These are phyloP conservation scores for Coriolopsis trogii DNA, from an alignment of 1,284 basidiomycete species.

Conservation along the genomic window DNA sequence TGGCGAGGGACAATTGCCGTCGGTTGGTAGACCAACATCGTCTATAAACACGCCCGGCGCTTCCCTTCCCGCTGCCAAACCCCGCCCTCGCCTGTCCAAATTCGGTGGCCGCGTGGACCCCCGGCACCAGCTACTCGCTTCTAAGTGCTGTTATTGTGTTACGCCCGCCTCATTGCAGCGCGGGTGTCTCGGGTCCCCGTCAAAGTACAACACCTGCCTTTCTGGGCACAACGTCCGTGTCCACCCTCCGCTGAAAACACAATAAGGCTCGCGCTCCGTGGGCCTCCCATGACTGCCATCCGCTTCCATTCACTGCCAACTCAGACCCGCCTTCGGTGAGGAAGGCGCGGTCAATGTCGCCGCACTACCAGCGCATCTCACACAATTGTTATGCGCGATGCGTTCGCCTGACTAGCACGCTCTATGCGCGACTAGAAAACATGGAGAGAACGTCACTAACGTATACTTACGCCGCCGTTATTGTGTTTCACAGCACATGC, in stretches of 20 bases:
- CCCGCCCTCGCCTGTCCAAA: slow-evolving; percentile 12
- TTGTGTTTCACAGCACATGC: not conserved
- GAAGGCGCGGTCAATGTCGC: slow-evolving; percentile 20
- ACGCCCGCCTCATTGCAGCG: not conserved
- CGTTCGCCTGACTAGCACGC: not conserved
- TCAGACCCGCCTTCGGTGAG: not conserved
- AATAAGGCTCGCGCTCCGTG: slow-evolving; percentile 22
- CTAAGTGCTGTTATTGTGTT: slow-evolving; percentile 17
- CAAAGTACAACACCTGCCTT: slow-evolving; percentile 28
- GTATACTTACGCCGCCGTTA: not conserved
- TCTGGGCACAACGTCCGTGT: slow-evolving; percentile 22
- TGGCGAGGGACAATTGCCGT: slow-evolving; percentile 29
- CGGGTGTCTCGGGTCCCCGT: slow-evolving; percentile 14
- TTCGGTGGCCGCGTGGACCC: slow-evolving; percentile 14
- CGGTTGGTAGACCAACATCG: slow-evolving; percentile 22
- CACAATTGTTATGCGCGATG: slow-evolving; percentile 17
- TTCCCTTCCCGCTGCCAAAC: slow-evolving; percentile 7
- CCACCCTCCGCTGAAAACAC: slow-evolving; percentile 15
- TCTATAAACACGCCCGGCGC: slow-evolving; percentile 29
- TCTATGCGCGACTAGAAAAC: not conserved
- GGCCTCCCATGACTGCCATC: slow-evolving; percentile 14
- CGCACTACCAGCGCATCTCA: slow-evolving; percentile 1
- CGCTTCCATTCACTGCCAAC: slow-evolving; percentile 3
- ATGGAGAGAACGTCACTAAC: not conserved
- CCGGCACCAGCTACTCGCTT: not conserved